Evolutionary conservation across 2,329 filamentous ascomycete species (phyloP), one percentile per base, ranked within the genome.

Genomic region (Helotiales sp.): DNA sequence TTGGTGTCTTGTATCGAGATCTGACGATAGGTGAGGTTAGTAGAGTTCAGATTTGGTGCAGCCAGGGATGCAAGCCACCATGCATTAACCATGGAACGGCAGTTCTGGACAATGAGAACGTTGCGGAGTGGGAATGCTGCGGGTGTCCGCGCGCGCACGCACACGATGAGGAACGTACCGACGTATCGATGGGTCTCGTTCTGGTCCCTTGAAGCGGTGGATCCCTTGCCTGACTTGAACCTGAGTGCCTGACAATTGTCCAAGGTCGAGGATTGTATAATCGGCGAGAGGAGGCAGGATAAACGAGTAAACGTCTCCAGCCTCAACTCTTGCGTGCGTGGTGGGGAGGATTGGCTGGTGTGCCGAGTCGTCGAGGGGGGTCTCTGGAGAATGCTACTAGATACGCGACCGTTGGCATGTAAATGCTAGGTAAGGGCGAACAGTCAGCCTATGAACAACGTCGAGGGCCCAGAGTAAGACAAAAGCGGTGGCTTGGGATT

Each of bases 251-350:
- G 62, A 63, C 58, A 53, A 55, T 27, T 30, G 50, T 54, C 51
- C 55, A 38, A 59, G 46, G 47, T 53, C 59, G 44, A 55, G 44
- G 50, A 59, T 60, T 55, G 61, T 52, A 42, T 57, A 55, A 62
- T 62, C 36, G 57, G 64, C 57, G 60, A 63, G 57, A 34, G 34
- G 57, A 63, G 68, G 66, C 56, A 53, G 68, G 70, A 72, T 72
- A 65, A 70, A 71, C 70, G 70, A 72, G 69, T 70, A 64, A 72
- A 72, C 70, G 70, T 70, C 68, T 72, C 70, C 70, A 65, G 64
- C 68, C 66, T 67, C 60, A 59, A 55, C 61, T 44, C 40, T 44
- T 44, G 40, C 40, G 59, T 42, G 51, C 61, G 52, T 60, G 50
- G 58, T 57, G 47, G 54, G 58, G 60, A 54, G 53, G 38, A 56